These are phyloP conservation scores for Pilatotrama ljubarskyi DNA, from an alignment of 768 basidiomycete species.

Conservation along the genomic window DNA sequence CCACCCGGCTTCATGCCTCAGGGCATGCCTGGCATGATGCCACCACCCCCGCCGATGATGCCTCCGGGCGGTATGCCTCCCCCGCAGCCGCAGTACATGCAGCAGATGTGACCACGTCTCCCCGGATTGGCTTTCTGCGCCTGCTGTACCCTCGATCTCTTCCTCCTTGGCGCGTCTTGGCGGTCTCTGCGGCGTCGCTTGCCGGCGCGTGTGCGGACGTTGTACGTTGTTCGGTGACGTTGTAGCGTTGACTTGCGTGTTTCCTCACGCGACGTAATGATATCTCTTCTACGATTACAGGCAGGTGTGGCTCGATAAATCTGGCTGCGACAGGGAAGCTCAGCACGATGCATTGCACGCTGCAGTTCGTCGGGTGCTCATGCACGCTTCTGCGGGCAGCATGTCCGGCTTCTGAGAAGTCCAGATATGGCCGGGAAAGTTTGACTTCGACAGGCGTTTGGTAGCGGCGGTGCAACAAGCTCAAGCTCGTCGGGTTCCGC, in stretches of 20 bases:
- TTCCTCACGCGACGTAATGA: slow-evolving; percentile 3
- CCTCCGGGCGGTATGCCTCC: slow-evolving; percentile 14
- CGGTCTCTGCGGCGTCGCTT: background rate
- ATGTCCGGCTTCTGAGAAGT: background rate
- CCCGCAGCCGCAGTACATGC: slow-evolving; percentile 17
- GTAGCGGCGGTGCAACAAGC: background rate
- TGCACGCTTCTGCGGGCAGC: background rate
- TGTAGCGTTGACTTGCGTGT: background rate
- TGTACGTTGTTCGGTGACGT: slow-evolving; percentile 19
- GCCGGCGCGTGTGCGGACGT: slow-evolving; percentile 9
- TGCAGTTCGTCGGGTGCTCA: background rate
- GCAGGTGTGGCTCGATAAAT: background rate
- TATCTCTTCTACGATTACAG: background rate
- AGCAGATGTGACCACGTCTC: slow-evolving; percentile 6
- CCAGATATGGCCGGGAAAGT: background rate
- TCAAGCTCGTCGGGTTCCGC: background rate
- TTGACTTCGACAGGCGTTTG: slow-evolving; percentile 1
- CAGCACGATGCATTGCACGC: background rate
- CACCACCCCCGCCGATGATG: slow-evolving; percentile 46
- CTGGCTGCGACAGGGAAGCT: background rate
- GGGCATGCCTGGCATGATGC: slow-evolving; percentile 47
- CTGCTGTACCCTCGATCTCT: background rate
- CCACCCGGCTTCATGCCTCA: slow-evolving; percentile 60
- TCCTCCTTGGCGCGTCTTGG: background rate
- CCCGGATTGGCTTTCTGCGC: background rate